Evolutionary conservation across 176 grass and related monocot genomes (phyloP), one percentile per base, ranked within the genome.

Genomic region (Musa acuminata): DNA sequence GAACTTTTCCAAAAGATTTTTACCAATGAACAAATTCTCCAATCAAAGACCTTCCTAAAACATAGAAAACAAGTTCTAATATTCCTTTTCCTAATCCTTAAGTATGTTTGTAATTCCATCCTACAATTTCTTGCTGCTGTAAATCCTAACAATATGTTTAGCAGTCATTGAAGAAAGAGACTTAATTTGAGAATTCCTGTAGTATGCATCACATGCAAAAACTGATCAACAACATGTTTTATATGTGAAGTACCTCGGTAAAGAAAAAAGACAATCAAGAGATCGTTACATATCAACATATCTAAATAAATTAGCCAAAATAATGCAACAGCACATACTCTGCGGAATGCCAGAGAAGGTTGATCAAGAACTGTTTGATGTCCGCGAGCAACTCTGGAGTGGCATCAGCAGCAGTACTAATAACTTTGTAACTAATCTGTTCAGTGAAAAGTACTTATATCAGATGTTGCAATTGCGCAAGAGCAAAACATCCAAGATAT

Each of bases 291-390:
- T 60, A 60, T 17, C 5, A 6, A 13, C 14, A 17, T 17, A 60
- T 12, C n/a, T 17, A 60, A 60, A 17, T 6, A 60, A 16, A 60
- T 60, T 16, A 60, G n/a, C 13, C 13, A 11, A 10, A 1, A 62
- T 49, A 29, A 17, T 11, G 2, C 16, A 8, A 12, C 5, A 17
- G 53, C n/a, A 22, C 73, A 86, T 92, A 97, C 93, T 75, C 67
- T 62, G 87, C 79, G 73, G 87, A 89, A 49, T 82, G 83, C 79
- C 87, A 73, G 52, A 97, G 85, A 86, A 97, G 89, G 75, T 76
- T 71, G 62, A 90, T 72, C 55, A 97, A 85, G 77, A 97, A 97
- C 74, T 78, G 85, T 78, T 97, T 97, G 82, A 92, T 79, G 55
- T 71, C 78, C 57, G 23, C 71, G 65, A 92, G 70, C 55, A 88